Base-by-base conservation (phyloP, 106 monocot genomes). In the Dendrobium catenatum region DNA sequence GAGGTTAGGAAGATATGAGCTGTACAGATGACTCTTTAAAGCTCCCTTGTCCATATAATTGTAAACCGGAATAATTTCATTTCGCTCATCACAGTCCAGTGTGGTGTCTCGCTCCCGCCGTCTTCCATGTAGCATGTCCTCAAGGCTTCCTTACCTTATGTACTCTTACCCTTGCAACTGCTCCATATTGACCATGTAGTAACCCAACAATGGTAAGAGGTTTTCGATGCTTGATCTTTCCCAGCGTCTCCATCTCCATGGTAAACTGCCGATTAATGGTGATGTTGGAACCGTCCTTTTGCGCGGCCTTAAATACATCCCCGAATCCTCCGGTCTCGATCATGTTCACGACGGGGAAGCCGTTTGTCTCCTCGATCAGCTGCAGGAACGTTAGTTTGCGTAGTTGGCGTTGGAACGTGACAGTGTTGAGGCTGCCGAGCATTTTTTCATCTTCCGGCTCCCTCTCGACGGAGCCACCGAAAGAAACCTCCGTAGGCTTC, bases 181-280 rank as follows among this genome's bases (percentile, higher is more conserved):
- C 86, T 94, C 93, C 79, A 91, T 91, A 4, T 91, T 91, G 55
- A 93, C 83, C 87, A 86, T 88, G 81, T 90, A 91, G 82, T 94
- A 94, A 16, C 93, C 93, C 24, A 94, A 74, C 44, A 95, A 83
- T 5, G 92, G 95, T 8, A 95, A 92, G 5, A 95, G 92, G 75
- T 27, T 95, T 90, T 64, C 43, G 83, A 85, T 95, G 95, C 72
- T 95, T 92, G 87, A 95, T 90, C 81, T 95, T 95, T 40, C 95
- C 92, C 16, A 95, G 79, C 6, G 95, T 95, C 78, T 95, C 95
- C 95, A 95, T 95, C 90, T 95, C 95, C 18, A 92, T 92, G 46
- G 82, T 84, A 85, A 95, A 95, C 54, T 95, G 92, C 13, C 92
- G 81, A 37, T 95, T 95, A 73, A 95, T 82, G 4, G 92, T 92